These are phyloP conservation scores for Fusarium globosum DNA, from an alignment of 2,329 filamentous ascomycete genomes.

Conservation along the genomic window DNA sequence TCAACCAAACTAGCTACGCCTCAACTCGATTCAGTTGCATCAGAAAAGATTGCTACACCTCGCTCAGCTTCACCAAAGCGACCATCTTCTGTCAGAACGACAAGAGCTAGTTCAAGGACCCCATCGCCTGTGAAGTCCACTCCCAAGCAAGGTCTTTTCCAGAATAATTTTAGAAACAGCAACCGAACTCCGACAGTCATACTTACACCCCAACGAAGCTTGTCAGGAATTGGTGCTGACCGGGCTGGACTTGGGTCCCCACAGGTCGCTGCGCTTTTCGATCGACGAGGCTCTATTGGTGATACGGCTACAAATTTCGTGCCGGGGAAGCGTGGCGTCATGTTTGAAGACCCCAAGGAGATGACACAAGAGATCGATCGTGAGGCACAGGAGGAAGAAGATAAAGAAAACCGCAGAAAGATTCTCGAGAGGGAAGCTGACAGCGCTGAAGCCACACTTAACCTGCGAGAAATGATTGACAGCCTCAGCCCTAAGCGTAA, in stretches of 20 bases:
- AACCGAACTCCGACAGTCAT: slow-evolving; percentile 71
- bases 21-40: slow-evolving; percentile 26
- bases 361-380: slow-evolving; percentile 72
- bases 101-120: slow-evolving; percentile 36
- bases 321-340: slow-evolving; percentile 63
- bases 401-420: slow-evolving; percentile 68
- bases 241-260: slow-evolving; percentile 80
- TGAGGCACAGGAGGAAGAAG: slow-evolving; percentile 68
- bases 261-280: slow-evolving; percentile 75
- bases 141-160: slow-evolving; percentile 60
- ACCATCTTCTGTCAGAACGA: slow-evolving; percentile 8
- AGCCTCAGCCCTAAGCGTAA: slow-evolving; percentile 82
- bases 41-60: slow-evolving; percentile 20
- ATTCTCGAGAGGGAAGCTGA: slow-evolving; percentile 64
- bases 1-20: slow-evolving; percentile 43
- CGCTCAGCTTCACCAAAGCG: slow-evolving; percentile 40
- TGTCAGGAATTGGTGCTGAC: slow-evolving; percentile 77
- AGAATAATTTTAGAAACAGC: slow-evolving; percentile 64
- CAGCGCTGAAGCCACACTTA: slow-evolving; percentile 68
- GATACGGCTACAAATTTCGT: slow-evolving; percentile 73
- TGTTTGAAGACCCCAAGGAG: slow-evolving; percentile 73
- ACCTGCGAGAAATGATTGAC: slow-evolving; percentile 80
- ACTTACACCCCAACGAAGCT: slow-evolving; percentile 64
- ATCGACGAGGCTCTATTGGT: slow-evolving; percentile 76
- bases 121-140: slow-evolving; percentile 40